phyloP scores from a whole-genome alignment of 352 stramenopile genomes.

The Globisporangium echinulatum region DNA sequence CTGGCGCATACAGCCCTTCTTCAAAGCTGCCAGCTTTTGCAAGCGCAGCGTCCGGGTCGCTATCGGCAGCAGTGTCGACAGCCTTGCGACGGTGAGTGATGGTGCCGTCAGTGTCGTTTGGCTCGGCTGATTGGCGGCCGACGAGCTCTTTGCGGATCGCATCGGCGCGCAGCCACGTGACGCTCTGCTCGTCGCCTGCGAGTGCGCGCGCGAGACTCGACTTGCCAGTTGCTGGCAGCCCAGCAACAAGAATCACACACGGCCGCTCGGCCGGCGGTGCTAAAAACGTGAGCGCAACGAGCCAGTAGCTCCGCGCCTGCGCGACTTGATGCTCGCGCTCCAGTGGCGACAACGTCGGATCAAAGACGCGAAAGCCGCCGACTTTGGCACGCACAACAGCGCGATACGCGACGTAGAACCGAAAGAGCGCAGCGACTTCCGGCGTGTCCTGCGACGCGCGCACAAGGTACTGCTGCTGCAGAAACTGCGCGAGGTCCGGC shows the following conservation, averaged over 20 bases:
- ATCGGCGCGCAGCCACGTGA: slow-evolving; percentile 57
- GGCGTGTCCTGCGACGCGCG: slow-evolving; percentile 38
- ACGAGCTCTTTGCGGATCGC: slow-evolving; percentile 58
- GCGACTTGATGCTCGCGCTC: slow-evolving; percentile 32
- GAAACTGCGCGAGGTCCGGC: slow-evolving; percentile 37
- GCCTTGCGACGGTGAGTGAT: too few relatives aligned
- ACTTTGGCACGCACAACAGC: slow-evolving; percentile 69
- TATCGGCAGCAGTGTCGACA: background rate
- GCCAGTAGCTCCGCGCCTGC: slow-evolving; percentile 51
- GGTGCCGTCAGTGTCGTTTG: background rate
- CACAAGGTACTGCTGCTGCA: slow-evolving; percentile 53
- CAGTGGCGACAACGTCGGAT: slow-evolving; percentile 31
- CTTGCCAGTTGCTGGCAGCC: slow-evolving; percentile 58
- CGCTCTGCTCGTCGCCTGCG: slow-evolving; percentile 26
- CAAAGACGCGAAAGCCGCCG: slow-evolving; percentile 52
- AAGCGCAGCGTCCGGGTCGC: slow-evolving; percentile 5
- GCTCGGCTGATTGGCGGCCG: slow-evolving; percentile 5
- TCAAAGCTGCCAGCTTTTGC: slow-evolving; percentile 28
- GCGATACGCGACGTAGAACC: slow-evolving; percentile 63
- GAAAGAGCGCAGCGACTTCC: slow-evolving; percentile 40
- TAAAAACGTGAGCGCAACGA: slow-evolving; percentile 54
- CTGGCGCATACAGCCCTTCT: slow-evolving; percentile 50
- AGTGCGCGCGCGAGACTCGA: slow-evolving; percentile 53
- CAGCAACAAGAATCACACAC: slow-evolving; percentile 47
- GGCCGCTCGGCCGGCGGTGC: slow-evolving; percentile 32